Evolutionary conservation across 2,329 filamentous ascomycete species (phyloP), one percentile per base, ranked within the genome.

Genomic region (Beauveria caledonica): DNA sequence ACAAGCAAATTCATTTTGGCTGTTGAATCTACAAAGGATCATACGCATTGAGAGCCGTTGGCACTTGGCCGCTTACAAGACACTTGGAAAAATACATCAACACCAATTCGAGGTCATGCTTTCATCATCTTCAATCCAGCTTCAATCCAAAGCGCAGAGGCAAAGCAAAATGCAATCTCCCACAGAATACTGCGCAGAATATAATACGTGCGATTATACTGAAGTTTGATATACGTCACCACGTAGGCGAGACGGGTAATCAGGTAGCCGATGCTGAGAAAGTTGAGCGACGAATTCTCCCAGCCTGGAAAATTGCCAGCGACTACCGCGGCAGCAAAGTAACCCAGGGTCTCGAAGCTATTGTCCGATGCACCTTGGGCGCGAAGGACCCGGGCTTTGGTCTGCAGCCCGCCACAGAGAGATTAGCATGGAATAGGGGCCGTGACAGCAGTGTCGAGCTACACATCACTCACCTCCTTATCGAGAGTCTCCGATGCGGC

Each of bases 371-470:
- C 74, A 17, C 81, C 79, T 67, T 84, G 78, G 7, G 76, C 72
- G 51, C 80, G 76, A 39, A 85, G 68, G 13, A 77, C 74, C 52
- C 76, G 74, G 67, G 82, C 84, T 66, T 85, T 79, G n/a, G 74
- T 75, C 63, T 79, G 62, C 9, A 27, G 19, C 33, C 19, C 29
- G 17, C 21, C 19, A 29, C 27, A 29, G 27, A 9, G 39, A 29
- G 10, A 21, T 55, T 27, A 49, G 45, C 27, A 42, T n/a, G 19
- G 19, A n/a, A n/a, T 10, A 11, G 3, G 27, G 11, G n/a, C 33
- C 15, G 19, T 23, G 6, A 6, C 10, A 11, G 45, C 15, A 17
- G 2, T 1, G 27, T 29, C 13, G 6, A 17, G 5, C 15, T 36
- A 3, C 7, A 11, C 2, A 13, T 5, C 13, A 8, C 55, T 25